Conservation (phyloP, 2,329 filamentous ascomycete genomes). For the Fusarium oxysporum region DNA sequence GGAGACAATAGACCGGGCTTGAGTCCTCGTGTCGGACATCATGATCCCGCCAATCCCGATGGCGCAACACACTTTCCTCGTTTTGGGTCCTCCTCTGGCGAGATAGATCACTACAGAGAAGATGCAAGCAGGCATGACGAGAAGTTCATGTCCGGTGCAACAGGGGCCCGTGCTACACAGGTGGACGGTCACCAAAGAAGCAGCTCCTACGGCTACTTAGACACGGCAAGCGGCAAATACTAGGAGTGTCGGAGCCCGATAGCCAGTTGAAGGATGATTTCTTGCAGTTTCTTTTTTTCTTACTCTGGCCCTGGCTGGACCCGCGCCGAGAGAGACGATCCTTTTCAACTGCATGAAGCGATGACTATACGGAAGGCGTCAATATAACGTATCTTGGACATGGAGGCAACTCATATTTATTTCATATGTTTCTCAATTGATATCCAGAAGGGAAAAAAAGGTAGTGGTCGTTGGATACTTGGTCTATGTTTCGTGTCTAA, state of each 20-base stretch:
- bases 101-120: conserved; percentile 32
- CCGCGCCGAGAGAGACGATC: conserved; percentile 41
- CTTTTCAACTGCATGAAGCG: conserved; percentile 39
- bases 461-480: conserved; percentile 5
- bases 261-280: conserved; percentile 19
- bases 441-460: conserved; percentile 3
- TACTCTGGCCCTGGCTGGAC: conserved; percentile 46
- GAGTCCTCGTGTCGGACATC: conserved; percentile 43
- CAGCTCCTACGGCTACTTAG: conserved; percentile 53
- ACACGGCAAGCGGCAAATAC: conserved; percentile 42
- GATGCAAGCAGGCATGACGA: conserved; percentile 42
- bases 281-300: conserved; percentile 33
- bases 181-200: conserved; percentile 48
- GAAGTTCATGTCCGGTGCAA: conserved; percentile 44
- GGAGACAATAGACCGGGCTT: conserved; percentile 46
- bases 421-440: conserved; percentile 32
- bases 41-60: conserved; percentile 34
- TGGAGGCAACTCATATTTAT: conserved; percentile 30
- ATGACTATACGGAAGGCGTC: conserved; percentile 32
- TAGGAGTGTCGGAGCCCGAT: conserved; percentile 39
- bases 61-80: conserved; percentile 42
- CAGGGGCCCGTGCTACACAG: conserved; percentile 42
- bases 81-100: conserved; percentile 44
- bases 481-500: conserved; percentile 1
- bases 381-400: conserved; percentile 26